Base-by-base conservation (phyloP, 2,329 filamentous ascomycete species). In the Beauveria varroae region DNA sequence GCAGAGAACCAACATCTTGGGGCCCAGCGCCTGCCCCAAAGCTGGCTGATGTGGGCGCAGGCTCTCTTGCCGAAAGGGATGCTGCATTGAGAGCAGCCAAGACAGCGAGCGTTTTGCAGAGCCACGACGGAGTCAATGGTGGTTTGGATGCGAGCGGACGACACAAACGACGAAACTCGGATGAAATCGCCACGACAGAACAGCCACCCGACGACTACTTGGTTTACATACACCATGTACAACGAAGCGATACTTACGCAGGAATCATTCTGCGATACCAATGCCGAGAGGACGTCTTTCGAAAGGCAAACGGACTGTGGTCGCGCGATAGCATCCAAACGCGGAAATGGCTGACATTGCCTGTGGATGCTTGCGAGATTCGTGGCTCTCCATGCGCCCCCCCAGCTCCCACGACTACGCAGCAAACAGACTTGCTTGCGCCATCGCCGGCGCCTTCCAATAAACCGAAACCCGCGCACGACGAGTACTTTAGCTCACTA, bases 231-330 rank as follows among this genome's bases (percentile, higher is more conserved):
- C 95, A 99, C 74, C 86, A 89, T 68, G 91, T 98, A 20, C 83
- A 87, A 67, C 84, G 87, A 16, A 84, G 84, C 50, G 95, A 99
- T 75, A 98, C 92, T 1, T 86, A 98, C 67, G 92, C 93, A 1
- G 93, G 95, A 3, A 86, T 99, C 56, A 89, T 95, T 57, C 87
- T 99, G 65, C 90, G 88, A 68, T 99, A 96, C 74, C 88, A 90
- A 68, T 98, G 93, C 72, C 85, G 90, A 64, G 86, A 92, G 61
- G 88, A 93, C 53, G 83, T 89, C 2, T 87, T 99, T 66, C 84
- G 91, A 62, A 95, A 90, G 71, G 87, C 91, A 44, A 99, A 99
- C 72, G 86, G 95, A 12, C 86, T 99, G 69, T 99, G 95, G 95
- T 91, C 92, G 7, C 91, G 92, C 65, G 95, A 98, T 71, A 91